A percentile compares a stretch with the other conserved stretches of the same genome.
Evolutionary conservation across 106 monocot genomes (phyloP).

Genomic region (Dendrobium catenatum): DNA sequence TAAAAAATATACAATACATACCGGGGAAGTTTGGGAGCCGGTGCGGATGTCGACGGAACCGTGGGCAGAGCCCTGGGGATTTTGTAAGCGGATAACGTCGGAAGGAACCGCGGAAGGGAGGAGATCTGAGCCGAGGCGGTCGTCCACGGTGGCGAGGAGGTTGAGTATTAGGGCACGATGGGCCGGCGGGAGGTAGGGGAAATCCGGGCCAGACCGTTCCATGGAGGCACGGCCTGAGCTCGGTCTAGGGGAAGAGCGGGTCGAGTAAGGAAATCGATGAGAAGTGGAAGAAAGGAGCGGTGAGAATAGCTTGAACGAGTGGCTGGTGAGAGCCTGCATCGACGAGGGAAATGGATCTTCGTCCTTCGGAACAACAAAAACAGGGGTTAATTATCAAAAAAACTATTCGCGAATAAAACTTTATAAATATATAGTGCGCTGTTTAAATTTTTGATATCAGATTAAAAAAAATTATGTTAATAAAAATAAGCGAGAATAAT

Average conservation of each 20-base stretch:
- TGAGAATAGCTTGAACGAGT: background rate
- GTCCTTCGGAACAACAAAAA: too few species aligned
- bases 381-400: too few species aligned
- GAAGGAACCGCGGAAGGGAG: conserved; percentile 56
- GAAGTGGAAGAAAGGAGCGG: background rate
- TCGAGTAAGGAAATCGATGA: background rate
- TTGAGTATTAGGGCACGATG: conserved; percentile 55
- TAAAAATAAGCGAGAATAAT: too few species aligned
- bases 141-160: conserved; percentile 35
- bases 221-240: conserved; percentile 12
- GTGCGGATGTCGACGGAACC: conserved; percentile 61
- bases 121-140: conserved; percentile 41
- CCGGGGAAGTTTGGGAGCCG: conserved; percentile 46
- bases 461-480: too few species aligned
- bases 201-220: conserved; percentile 20
- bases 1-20: background rate
- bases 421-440: too few species aligned
- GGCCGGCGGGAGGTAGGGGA: conserved; percentile 53
- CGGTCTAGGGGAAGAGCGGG: background rate
- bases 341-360: background rate
- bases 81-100: conserved; percentile 51
- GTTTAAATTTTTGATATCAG: too few species aligned
- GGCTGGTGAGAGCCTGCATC: conserved; percentile 1
- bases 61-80: conserved; percentile 29
- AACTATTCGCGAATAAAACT: too few species aligned